phyloP scores from a whole-genome alignment of 169 alveolate species.

The Cryptosporidium sp. region DNA sequence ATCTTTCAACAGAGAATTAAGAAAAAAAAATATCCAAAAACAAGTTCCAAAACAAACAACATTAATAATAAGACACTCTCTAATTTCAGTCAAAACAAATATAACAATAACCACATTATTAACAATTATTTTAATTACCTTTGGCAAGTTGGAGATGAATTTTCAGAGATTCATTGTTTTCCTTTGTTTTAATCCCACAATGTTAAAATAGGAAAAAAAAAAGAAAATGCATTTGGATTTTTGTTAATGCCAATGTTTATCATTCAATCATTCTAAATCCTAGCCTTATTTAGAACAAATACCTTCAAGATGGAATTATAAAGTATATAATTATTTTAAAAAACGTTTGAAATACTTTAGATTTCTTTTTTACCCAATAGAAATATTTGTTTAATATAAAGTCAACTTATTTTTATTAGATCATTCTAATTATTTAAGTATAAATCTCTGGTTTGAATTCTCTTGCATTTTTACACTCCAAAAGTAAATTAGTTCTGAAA shows the following conservation, averaged over 20 bases:
- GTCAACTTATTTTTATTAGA: neutral
- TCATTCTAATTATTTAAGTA: no score
- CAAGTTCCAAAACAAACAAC: neutral
- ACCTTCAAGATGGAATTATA: neutral
- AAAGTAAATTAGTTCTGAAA: no score
- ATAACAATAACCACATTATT: neutral
- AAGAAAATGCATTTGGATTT: neutral
- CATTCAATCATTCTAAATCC: neutral
- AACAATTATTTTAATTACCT: slow-evolving; percentile 23
- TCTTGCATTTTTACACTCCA: no score
- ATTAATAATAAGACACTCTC: neutral
- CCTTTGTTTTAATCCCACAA: neutral
- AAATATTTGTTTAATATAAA: neutral
- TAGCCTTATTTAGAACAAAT: neutral
- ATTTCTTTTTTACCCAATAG: neutral
- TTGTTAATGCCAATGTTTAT: neutral
- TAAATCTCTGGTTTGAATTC: no score
- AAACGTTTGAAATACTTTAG: neutral
- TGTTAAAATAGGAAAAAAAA: neutral
- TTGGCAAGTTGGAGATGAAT: slow-evolving; percentile 70
- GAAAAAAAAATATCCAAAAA: neutral
- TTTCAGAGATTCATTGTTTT: slow-evolving; percentile 42
- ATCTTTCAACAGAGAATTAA: neutral
- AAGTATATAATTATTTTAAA: no score
- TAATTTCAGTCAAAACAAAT: neutral